phyloP scores from a whole-genome alignment of 1,284 basidiomycete genomes.

The Termitomyces sp. region DNA sequence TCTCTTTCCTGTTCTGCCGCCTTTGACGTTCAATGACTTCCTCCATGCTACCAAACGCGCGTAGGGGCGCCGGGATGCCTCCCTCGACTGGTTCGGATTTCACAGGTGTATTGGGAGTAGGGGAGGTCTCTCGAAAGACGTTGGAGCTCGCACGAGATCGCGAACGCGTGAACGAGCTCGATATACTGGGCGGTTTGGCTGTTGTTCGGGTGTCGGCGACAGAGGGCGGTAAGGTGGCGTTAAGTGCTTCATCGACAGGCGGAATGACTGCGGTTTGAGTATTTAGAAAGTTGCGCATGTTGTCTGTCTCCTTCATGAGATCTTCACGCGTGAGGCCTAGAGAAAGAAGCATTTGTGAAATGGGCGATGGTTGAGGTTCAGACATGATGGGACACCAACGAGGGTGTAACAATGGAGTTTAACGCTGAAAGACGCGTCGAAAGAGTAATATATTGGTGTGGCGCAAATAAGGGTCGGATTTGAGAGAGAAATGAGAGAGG shows the following conservation, averaged over 20 bases:
- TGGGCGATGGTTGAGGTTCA: conserved; percentile 43
- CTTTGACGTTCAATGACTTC: conserved; percentile 65
- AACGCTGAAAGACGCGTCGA: conserved; percentile 6
- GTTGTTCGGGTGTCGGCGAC: conserved; percentile 31
- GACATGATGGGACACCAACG: conserved; percentile 23
- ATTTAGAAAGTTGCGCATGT: conserved; percentile 71
- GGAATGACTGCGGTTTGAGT: conserved; percentile 40
- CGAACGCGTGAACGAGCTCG: conserved; percentile 34
- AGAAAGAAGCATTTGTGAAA: conserved; percentile 58
- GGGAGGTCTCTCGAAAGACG: conserved; percentile 43
- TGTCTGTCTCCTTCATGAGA: conserved; percentile 56
- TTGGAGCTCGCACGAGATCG: conserved; percentile 44
- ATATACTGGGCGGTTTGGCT: conserved; percentile 31
- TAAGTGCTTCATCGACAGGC: conserved; percentile 37
- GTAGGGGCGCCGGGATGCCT: conserved; percentile 32
- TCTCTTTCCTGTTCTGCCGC: conserved; percentile 48
- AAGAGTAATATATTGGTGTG: conserved; percentile 1
- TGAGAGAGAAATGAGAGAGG: conserved; percentile 6
- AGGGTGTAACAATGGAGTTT: conserved; percentile 4
- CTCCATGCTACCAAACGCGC: conserved; percentile 67
- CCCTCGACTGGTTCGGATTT: conserved; percentile 54
- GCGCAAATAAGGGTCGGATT: not conserved
- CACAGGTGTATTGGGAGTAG: conserved; percentile 52
- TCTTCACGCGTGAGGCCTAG: conserved; percentile 71
- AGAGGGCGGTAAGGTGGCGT: conserved; percentile 30